These are phyloP conservation scores for Geosmithia putterillii DNA, from an alignment of 2,329 filamentous ascomycete genomes.

Conservation along the genomic window DNA sequence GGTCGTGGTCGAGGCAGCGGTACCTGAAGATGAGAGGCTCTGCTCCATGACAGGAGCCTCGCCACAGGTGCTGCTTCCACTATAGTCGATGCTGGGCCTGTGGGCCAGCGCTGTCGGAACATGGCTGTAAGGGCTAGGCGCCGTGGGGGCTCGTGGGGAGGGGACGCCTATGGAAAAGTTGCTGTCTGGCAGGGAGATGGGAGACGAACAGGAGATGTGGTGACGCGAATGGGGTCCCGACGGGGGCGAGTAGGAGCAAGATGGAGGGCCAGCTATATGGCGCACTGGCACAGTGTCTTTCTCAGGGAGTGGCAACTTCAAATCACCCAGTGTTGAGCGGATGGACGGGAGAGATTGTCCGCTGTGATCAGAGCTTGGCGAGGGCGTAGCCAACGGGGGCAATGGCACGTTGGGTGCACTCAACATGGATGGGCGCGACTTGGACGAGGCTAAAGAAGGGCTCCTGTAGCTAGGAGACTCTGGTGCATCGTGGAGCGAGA, in stretches of 20 bases:
- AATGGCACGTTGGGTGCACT: conserved; percentile 16
- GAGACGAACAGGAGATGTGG: conserved; percentile 26
- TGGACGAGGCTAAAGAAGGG: neutral
- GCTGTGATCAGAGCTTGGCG: conserved; percentile 2
- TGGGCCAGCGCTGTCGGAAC: conserved; percentile 17
- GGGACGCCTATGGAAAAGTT: conserved; percentile 29
- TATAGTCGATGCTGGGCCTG: conserved; percentile 27
- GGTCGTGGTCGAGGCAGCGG: conserved; percentile 18
- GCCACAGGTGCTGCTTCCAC: conserved; percentile 23
- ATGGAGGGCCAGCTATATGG: conserved; percentile 8
- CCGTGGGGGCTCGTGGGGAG: conserved; percentile 31
- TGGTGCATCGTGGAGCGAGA: conserved; percentile 2
- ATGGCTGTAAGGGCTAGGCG: conserved; percentile 24
- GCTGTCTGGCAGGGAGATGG: conserved; percentile 37
- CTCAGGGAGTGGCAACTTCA: conserved; percentile 17
- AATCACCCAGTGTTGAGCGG: conserved; percentile 21
- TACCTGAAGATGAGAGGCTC: conserved; percentile 28
- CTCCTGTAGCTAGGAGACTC: neutral
- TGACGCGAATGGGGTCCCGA: conserved; percentile 16
- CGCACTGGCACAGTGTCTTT: conserved; percentile 12
- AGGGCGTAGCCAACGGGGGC: conserved; percentile 18
- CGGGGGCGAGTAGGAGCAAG: conserved; percentile 22
- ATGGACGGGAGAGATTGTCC: conserved; percentile 20
- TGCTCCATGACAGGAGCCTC: conserved; percentile 35
- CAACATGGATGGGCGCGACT: conserved; percentile 2